Base-by-base conservation (phyloP, 1,284 basidiomycete species). In the Ganoderma meredithae region DNA sequence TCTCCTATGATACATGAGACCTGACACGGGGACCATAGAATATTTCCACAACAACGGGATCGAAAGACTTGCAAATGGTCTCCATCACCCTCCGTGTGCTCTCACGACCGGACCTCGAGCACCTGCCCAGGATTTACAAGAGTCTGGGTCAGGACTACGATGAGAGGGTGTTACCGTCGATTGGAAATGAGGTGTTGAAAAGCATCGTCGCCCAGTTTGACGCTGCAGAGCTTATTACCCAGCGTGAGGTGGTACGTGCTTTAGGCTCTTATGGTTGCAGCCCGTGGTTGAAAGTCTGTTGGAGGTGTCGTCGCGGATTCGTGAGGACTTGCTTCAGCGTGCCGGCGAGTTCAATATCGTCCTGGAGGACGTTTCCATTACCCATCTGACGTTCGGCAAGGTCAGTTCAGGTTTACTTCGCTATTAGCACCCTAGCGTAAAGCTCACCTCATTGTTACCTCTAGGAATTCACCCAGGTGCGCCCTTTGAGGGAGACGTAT, bases 151-250 rank as follows among this genome's bases (percentile, higher is more conserved):
- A 93, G 80, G 98, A 99, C 81, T 99, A 99, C 81, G 98, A 99
- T 81, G 97, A 99, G 83, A 90, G 96, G 76, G 95, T 98, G 1
- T 83, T 96, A 22, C 95, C 95, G 10, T 96, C 95, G 53, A 95
- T 99, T 78, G 97, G 96, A 56, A 99, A 99, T 79, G 97, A 99
- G 83, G 97, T 99, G 39, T 81, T 98, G 74, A 99, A 99, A 84
- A 95, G 94, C 65, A 98, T 97, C 69, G 98, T 99, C 0, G 97
- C 97, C 13, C 97, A 99, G 80, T 99, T 99, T 75, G 97, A 99
- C 81, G 97, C 97, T 53, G 97, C 97, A 22, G 97, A 99, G 82
- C 85, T 99, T 75, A 99, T 95, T 72, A 95, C 93, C 1, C 93
- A 95, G 77, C 90, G 93, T 75, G 93, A 95, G 86, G 89, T 95